These are phyloP conservation scores for Pythium sukuiense DNA, from an alignment of 352 stramenopile species.

Conservation along the genomic window DNA sequence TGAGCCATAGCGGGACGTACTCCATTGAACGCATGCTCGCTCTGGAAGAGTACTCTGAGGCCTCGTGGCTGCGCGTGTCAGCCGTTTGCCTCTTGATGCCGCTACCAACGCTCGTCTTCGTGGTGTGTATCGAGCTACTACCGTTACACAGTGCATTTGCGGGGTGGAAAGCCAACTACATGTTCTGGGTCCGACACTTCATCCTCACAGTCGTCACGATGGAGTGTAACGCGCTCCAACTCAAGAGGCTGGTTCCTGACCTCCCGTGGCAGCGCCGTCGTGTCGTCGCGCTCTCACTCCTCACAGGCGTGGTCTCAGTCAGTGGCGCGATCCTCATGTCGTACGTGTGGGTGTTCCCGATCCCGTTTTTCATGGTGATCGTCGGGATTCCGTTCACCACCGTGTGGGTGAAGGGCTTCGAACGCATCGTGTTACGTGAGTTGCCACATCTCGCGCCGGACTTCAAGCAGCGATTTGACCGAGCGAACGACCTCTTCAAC, in stretches of 20 bases:
- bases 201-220: conserved; percentile 3
- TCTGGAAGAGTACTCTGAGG: not conserved
- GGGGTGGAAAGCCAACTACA: conserved; percentile 4
- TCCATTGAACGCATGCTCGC: conserved; percentile 8
- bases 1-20: conserved; percentile 21
- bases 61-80: not conserved
- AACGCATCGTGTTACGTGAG: not conserved
- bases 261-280: not conserved
- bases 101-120: not conserved
- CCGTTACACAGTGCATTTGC: conserved; percentile 7
- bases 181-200: conserved; percentile 4
- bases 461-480: conserved; percentile 1
- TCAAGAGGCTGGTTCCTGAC: conserved; percentile 5
- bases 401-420: conserved; percentile 6
- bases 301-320: not conserved
- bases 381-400: conserved; percentile 20
- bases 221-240: conserved; percentile 4
- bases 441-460: conserved; percentile 2
- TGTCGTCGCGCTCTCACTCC: not conserved
- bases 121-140: conserved; percentile 18
- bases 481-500: conserved; percentile 9
- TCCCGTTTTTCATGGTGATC: conserved; percentile 30
- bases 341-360: conserved; percentile 36
- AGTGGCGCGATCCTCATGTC: conserved; percentile 12
- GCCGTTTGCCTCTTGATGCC: not conserved